Percentiles rank a stretch among this genome's conserved stretches.
Conservation (phyloP, 305 asterid species). For the Fraxinus velutina region DNA sequence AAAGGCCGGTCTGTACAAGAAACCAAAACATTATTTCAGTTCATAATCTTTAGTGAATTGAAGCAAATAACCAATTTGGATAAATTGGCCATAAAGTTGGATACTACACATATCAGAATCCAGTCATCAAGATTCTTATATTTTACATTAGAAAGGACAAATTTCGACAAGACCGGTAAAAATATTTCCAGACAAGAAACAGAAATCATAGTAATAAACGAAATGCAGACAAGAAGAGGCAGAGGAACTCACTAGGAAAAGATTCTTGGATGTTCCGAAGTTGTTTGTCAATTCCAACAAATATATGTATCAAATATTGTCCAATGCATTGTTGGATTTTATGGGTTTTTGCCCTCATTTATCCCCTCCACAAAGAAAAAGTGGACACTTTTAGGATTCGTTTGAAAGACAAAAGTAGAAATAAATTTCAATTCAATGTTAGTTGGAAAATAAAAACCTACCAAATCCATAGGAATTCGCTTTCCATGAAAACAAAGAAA, state of each 20-base stretch:
- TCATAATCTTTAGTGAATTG: neutral
- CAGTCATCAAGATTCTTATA: neutral
- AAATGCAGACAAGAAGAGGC: conserved; percentile 8
- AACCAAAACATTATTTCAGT: neutral
- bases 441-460: no score
- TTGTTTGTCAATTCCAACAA: conserved; percentile 18
- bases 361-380: neutral
- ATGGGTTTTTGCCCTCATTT: neutral
- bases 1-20: neutral
- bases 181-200: neutral
- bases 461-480: no score
- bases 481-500: no score
- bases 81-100: neutral
- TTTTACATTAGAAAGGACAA: neutral
- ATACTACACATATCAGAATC: neutral
- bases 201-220: conserved; percentile 24
- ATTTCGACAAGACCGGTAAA: neutral
- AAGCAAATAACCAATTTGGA: neutral
- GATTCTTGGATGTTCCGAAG: conserved; percentile 67
- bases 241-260: conserved; percentile 35
- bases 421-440: no score
- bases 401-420: no score
- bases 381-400: neutral
- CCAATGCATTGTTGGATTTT: neutral
- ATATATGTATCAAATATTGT: conserved; percentile 6